These are phyloP conservation scores for Vitis labrusca DNA, from an alignment of 164 flowering plant species.

Conservation along the genomic window DNA sequence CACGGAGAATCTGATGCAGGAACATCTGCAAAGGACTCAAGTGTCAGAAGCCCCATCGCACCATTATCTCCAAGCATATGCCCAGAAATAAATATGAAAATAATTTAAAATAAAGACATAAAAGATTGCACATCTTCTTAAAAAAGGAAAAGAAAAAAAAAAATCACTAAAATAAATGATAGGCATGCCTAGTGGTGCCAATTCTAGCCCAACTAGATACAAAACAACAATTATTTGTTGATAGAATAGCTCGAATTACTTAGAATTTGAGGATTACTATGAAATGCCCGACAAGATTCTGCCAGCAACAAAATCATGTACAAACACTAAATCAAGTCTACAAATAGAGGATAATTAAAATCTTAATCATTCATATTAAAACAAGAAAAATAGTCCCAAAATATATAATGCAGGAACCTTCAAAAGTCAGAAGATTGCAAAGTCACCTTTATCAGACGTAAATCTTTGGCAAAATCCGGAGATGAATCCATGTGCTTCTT, in stretches of 20 bases:
- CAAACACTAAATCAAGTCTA: background rate
- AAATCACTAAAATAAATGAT: background rate
- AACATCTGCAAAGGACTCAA: constrained; percentile 51
- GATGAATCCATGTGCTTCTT: constrained; percentile 97
- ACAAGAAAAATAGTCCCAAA: background rate
- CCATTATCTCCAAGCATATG: background rate
- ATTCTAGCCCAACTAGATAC: background rate
- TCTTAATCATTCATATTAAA: constrained; percentile 1
- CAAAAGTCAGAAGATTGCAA: constrained; percentile 31
- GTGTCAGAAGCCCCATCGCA: background rate
- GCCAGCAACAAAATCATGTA: background rate
- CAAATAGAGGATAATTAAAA: background rate
- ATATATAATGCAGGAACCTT: constrained; percentile 1
- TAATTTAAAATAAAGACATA: background rate
- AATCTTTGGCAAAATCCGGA: constrained; percentile 82
- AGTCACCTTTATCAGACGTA: constrained; percentile 75
- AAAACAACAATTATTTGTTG: background rate
- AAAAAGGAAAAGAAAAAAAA: background rate
- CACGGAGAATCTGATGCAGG: constrained; percentile 91
- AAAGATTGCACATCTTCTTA: background rate
- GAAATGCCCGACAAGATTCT: background rate
- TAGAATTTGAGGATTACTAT: background rate
- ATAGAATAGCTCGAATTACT: background rate
- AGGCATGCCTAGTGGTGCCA: background rate
- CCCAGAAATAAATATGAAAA: background rate